Base-by-base conservation (phyloP, 257 asterid genomes). In the Coffea canephora region DNA sequence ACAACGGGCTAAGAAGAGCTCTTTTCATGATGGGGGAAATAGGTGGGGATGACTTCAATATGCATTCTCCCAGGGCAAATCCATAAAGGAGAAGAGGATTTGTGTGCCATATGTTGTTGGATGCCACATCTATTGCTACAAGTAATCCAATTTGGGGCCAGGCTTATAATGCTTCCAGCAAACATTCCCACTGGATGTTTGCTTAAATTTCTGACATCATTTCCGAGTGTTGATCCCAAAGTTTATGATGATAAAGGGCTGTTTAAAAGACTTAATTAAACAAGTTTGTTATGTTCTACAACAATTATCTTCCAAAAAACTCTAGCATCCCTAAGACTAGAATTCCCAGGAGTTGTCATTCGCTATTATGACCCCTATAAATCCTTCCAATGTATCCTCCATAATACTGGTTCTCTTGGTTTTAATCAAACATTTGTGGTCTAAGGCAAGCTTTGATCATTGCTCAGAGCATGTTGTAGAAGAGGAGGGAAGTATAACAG, bases 401-500 rank as follows among this genome's bases (percentile, higher is more conserved):
- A n/a, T 12, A 31, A 31, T 5, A 75, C 69, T 1, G 21, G 39
- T 12, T 18, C 41, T 27, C 59, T 50, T 3, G 79, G 83, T 34
- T 73, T 74, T 10, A 39, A 74, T 48, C 73, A 68, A 13, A 36
- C 34, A 31, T 31, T 31, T 31, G 34, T 31, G 34, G 34, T 31
- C 34, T 31, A 31, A 31, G 34, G 34, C 34, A 31, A 31, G 34
- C 34, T 31, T 31, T 31, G 15, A 39, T 74, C 75, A 21, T 67
- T 80, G 41, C 81, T 85, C 43, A 83, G 50, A 77, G 79, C 87
- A 14, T 87, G 89, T 21, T 87, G 91, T n/a, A 89, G 91, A 74
- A 66, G 21, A 1, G 88, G 88, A 81, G 88, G 90, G 34, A 62
- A 27, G 61, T 87, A 87, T 49, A 85, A 81, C 57, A 81, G 71